Base-by-base conservation (phyloP, 345 rosid species). In the Abelmoschus esculentus region DNA sequence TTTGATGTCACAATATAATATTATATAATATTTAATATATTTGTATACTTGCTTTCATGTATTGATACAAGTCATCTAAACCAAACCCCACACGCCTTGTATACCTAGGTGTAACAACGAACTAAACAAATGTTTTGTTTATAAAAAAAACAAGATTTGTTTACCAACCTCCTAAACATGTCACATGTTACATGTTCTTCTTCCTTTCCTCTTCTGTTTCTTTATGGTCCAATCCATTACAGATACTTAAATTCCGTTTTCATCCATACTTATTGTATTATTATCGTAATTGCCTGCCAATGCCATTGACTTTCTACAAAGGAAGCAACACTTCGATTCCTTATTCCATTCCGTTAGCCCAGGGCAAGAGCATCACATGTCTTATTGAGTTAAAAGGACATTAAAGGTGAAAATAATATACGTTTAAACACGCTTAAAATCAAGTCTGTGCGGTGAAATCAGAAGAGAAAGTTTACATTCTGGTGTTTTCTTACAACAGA, bases 161-260 rank as follows among this genome's bases (percentile, higher is more conserved):
- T 70, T 79, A 81, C 89, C 83, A 60, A 85, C 85, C 83, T 75
- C 70, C 79, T 82, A 77, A 81, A 85, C 86, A 85, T 64, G 44
- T 76, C 86, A 82, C 86, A 81, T 85, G 85, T 32, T 62, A n/a
- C n/a, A n/a, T n/a, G n/a, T n/a, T n/a, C n/a, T n/a, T n/a, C 38
- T 55, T 31, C 12, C 53, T 40, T 29, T 6, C 40, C 32, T 56
- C 5, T 6, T 22, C 60, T 44, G n/a, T n/a, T 44, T 73, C 66
- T 40, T 44, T 65, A 40, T 32, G 34, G 61, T 46, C 74, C 79
- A 50, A 73, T 70, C 69, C 74, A 46, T 13, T 6, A 17, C 17
- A 59, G 67, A 61, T 71, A 63, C 77, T 50, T 62, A 32, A 69
- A 69, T 66, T 75, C 73, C 55, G 22, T 29, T 29, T 47, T 47